Conservation (phyloP, 805 yeast genomes). For the Lipomyces oligophaga region DNA sequence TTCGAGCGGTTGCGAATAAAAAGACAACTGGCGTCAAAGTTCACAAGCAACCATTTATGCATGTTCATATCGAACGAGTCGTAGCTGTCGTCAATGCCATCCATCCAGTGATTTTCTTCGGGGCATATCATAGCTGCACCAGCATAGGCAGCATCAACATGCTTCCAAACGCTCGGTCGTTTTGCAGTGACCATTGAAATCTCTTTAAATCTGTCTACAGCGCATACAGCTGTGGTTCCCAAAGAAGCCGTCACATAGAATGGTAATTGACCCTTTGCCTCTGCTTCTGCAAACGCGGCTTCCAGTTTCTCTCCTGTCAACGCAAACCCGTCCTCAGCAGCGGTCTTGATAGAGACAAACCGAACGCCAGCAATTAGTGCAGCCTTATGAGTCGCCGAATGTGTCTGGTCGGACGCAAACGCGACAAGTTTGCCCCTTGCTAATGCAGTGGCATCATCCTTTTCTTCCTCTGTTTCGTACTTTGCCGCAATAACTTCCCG, state of each 20-base stretch:
- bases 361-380: constrained; percentile 31
- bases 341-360: constrained; percentile 22
- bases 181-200: constrained; percentile 15
- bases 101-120: constrained; percentile 22
- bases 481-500: constrained; percentile 24
- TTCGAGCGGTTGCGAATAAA: constrained; percentile 25
- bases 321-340: constrained; percentile 25
- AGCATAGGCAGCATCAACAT: constrained; percentile 31
- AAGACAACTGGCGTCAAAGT: constrained; percentile 31
- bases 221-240: constrained; percentile 31
- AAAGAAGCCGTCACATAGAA: constrained; percentile 30
- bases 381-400: constrained; percentile 31
- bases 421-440: constrained; percentile 31
- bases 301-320: constrained; percentile 20
- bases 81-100: constrained; percentile 21
- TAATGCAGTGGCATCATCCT: constrained; percentile 21
- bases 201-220: constrained; percentile 28
- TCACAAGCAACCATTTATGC: constrained; percentile 32
- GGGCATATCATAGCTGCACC: constrained; percentile 31
- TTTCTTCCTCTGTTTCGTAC: constrained; percentile 20
- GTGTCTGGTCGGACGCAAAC: constrained; percentile 29
- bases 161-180: constrained; percentile 26
- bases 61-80: constrained; percentile 32
- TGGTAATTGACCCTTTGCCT: constrained; percentile 26
- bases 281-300: constrained; percentile 18